Evolutionary conservation across 768 basidiomycete species (phyloP), one percentile per base, ranked within the genome.

Genomic region (Boletales sp.): DNA sequence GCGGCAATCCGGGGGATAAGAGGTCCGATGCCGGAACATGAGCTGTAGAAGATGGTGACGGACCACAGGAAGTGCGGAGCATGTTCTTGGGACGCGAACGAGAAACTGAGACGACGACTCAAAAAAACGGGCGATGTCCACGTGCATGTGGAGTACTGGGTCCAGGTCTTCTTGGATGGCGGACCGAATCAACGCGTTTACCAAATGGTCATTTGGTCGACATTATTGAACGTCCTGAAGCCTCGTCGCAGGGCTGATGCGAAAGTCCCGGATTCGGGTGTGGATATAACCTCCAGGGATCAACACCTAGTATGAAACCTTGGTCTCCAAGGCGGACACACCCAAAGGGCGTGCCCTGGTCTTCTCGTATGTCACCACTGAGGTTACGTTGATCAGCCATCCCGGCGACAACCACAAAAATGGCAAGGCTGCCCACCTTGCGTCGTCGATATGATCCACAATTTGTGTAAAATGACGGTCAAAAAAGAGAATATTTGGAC

Each of bases 291-390:
- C 42, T 50, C 43, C 48, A 51, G 41, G 44, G 49, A 54, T 48
- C 31, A 27, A 34, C 6, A 39, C 36, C 48, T 21, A 21, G 47
- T 43, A 52, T 52, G 55, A 59, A 55, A 59, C 43, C 31, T 56
- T 45, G 59, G 53, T 15, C 34, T 51, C 44, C 39, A 52, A 55
- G 49, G 43, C 52, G 46, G 54, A 52, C 64, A 57, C 50, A 45
- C 60, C 56, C 64, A 65, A 66, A 57, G 52, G 62, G 64, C 65
- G 57, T 65, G 64, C 21, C 56, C 43, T 50, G 36, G 39, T 35
- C 56, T 61, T 48, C 55, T 50, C 40, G n/a, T 53, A 54, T 55
- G 53, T 54, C 48, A 47, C 60, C 54, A 47, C 40, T 40, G 50
- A 18, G 15, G 45, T 44, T 51, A 50, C 61, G 44, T 50, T 31